These are phyloP conservation scores for Podila verticillata DNA, from an alignment of 192 early-diverging fungal genomes.

Conservation along the genomic window DNA sequence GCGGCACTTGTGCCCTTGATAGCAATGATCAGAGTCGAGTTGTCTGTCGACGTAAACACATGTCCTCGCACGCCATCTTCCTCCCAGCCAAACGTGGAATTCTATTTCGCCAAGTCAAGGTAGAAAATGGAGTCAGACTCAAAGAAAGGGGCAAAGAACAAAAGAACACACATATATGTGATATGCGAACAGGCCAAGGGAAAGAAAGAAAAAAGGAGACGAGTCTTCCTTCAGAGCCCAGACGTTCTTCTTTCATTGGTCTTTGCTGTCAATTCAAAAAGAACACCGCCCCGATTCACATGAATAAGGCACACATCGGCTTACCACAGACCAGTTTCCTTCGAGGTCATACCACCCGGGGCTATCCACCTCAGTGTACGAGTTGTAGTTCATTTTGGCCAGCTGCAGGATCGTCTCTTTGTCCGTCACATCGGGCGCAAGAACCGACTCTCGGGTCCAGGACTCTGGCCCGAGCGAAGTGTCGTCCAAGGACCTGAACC, in stretches of 20 bases:
- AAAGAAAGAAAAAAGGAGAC: neutral
- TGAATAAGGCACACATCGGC: neutral
- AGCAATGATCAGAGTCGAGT: slow-evolving; percentile 79
- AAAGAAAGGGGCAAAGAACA: neutral
- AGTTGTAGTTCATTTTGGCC: slow-evolving; percentile 86
- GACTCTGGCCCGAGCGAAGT: slow-evolving; percentile 28
- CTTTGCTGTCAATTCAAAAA: no score
- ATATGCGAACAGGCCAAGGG: neutral
- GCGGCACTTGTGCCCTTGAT: slow-evolving; percentile 88
- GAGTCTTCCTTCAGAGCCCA: neutral
- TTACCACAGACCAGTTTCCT: slow-evolving; percentile 68
- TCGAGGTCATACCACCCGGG: slow-evolving; percentile 78
- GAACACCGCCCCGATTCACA: no score
- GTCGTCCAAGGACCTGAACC: slow-evolving; percentile 19
- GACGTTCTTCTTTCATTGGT: no score
- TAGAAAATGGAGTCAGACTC: no score
- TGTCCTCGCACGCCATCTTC: slow-evolving; percentile 85
- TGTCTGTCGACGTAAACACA: slow-evolving; percentile 77
- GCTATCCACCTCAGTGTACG: slow-evolving; percentile 74
- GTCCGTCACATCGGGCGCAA: slow-evolving; percentile 79
- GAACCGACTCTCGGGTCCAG: slow-evolving; percentile 19
- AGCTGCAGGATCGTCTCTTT: slow-evolving; percentile 75
- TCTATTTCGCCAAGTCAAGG: slow-evolving; percentile 39
- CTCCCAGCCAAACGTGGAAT: slow-evolving; percentile 78
- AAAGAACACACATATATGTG: neutral